Conservation (phyloP, 2,329 filamentous ascomycete species). For the Epichloe bromicola region DNA sequence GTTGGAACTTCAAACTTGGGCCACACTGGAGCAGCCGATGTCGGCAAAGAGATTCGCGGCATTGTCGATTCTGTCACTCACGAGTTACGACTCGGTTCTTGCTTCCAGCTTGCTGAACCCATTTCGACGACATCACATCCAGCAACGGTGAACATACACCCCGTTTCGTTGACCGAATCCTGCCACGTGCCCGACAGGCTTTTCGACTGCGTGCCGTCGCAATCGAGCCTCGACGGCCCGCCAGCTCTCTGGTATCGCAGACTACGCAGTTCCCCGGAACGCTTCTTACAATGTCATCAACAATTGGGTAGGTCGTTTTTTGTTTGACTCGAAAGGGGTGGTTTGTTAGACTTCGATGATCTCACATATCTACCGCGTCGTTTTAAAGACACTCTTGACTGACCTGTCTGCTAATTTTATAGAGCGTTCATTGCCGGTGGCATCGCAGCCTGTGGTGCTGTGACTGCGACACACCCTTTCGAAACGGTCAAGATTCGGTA, state of each 20-base stretch:
- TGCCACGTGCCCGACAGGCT: neutral
- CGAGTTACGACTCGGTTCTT: neutral
- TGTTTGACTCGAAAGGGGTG: neutral
- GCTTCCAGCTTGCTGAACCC: neutral
- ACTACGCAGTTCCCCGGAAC: neutral
- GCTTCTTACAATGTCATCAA: constrained; percentile 17
- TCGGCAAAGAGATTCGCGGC: constrained; percentile 2
- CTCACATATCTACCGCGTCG: neutral
- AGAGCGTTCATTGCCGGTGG: constrained; percentile 91
- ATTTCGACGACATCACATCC: neutral
- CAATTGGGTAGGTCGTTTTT: constrained; percentile 23
- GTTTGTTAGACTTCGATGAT: neutral
- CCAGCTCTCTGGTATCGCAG: neutral
- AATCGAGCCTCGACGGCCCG: constrained; percentile 2
- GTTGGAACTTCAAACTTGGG: no score
- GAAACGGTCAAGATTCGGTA: constrained; percentile 98
- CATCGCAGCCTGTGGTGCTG: constrained; percentile 91
- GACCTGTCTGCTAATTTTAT: constrained; percentile 6
- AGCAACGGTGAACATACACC: neutral
- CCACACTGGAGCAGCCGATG: constrained; percentile 3
- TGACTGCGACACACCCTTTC: constrained; percentile 95
- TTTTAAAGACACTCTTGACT: neutral
- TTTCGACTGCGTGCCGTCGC: neutral
- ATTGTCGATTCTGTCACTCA: neutral
- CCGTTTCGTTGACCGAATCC: neutral